A percentile compares a stretch with the other conserved stretches of the same genome.
Evolutionary conservation across 768 basidiomycete species (phyloP).

Genomic region (Kondoa subrosea): DNA sequence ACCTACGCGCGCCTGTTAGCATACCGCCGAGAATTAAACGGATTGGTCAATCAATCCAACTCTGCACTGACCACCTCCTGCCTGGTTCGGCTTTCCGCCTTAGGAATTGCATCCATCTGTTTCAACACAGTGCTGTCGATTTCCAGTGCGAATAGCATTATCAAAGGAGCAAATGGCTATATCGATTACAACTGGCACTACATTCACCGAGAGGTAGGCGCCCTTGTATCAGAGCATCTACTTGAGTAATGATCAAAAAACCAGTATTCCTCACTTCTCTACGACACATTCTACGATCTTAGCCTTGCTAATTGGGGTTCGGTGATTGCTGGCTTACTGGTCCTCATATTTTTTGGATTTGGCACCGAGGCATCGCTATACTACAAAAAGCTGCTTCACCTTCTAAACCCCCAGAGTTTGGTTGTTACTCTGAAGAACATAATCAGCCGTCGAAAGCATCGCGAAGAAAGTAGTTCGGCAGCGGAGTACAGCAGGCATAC

Average conservation of each 20-base stretch:
- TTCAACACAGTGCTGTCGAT: background rate
- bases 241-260: background rate
- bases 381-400: slow-evolving; percentile 3
- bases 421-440: background rate
- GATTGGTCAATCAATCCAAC: slow-evolving; percentile 10
- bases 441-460: background rate
- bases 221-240: background rate
- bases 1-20: slow-evolving; percentile 10
- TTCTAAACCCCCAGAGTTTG: background rate
- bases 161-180: background rate
- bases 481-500: too few species aligned
- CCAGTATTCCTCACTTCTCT: background rate
- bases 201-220: background rate
- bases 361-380: slow-evolving; percentile 13
- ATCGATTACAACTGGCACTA: background rate
- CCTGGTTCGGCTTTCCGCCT: slow-evolving; percentile 15
- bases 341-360: slow-evolving; percentile 16
- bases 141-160: background rate
- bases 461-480: too few species aligned
- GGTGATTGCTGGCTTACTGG: slow-evolving; percentile 13
- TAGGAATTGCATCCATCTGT: slow-evolving; percentile 5
- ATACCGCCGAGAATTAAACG: slow-evolving; percentile 17
- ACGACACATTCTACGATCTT: background rate
- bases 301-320: slow-evolving; percentile 4
- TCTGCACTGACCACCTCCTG: slow-evolving; percentile 18